Percentiles rank a stretch among this genome's conserved stretches.
These are phyloP conservation scores for Tolypocladium nubicola DNA, from an alignment of 2,329 filamentous ascomycete genomes.

Conservation along the genomic window DNA sequence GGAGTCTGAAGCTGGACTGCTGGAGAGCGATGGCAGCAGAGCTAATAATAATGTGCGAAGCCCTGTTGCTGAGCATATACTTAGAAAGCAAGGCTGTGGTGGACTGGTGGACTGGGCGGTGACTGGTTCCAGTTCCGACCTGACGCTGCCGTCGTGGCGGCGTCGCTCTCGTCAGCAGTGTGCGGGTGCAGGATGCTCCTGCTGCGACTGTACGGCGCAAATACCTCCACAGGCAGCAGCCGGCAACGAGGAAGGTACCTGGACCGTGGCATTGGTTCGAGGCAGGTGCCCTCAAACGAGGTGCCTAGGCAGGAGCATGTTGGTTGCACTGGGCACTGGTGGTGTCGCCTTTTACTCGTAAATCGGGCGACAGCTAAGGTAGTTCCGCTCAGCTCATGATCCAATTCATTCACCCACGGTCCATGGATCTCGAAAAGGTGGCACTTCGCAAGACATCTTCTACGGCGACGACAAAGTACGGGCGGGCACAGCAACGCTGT, in stretches of 20 bases:
- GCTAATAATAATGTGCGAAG: background rate
- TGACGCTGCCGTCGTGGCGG: background rate
- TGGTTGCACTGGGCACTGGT: background rate
- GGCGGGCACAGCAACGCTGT: too few relatives aligned
- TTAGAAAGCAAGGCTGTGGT: conserved; percentile 1
- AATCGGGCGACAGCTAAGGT: background rate
- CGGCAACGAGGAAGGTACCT: background rate
- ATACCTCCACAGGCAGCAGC: background rate
- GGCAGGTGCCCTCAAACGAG: background rate
- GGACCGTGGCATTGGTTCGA: background rate
- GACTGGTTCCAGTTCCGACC: background rate
- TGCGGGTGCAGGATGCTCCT: background rate
- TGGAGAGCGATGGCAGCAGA: background rate
- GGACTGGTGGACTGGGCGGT: background rate
- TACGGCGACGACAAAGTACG: too few relatives aligned
- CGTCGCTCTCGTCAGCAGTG: conserved; percentile 1
- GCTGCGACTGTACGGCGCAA: background rate
- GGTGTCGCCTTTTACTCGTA: background rate
- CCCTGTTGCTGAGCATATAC: background rate
- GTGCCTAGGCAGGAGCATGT: background rate
- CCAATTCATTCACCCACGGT: background rate
- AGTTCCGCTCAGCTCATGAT: background rate
- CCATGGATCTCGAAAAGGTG: background rate
- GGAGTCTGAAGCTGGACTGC: background rate
- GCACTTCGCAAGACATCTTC: background rate